Evolutionary conservation across 164 flowering plant species (phyloP).

Genomic region (Dillenia suffruticosa): DNA sequence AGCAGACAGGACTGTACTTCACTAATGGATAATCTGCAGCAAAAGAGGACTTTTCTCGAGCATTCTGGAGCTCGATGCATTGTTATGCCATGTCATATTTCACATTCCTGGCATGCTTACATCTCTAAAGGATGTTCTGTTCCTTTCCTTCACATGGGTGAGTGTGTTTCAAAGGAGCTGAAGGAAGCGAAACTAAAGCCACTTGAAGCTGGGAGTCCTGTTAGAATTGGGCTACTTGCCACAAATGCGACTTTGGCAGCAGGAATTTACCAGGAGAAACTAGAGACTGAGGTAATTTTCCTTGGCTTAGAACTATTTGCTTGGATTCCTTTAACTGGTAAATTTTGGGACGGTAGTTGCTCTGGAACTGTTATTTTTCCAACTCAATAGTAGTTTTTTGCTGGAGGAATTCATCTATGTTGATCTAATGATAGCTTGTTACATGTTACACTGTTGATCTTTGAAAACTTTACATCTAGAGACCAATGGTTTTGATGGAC

Average conservation of each 20-base stretch:
- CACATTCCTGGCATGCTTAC: constrained; percentile 59
- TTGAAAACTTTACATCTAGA: too few relatives aligned
- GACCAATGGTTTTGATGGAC: too few relatives aligned
- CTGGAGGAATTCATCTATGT: too few relatives aligned
- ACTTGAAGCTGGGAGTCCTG: constrained; percentile 62
- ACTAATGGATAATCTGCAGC: constrained; percentile 46
- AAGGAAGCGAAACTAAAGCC: constrained; percentile 69
- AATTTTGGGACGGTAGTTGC: too few relatives aligned
- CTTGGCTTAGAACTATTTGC: neutral
- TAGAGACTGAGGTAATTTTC: constrained; percentile 53
- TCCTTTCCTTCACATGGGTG: constrained; percentile 63
- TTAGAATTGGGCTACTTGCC: constrained; percentile 62
- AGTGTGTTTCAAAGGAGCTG: constrained; percentile 74
- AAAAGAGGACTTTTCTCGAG: constrained; percentile 59
- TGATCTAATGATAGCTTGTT: too few relatives aligned
- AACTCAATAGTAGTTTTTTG: too few relatives aligned
- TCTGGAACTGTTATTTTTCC: too few relatives aligned
- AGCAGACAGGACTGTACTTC: constrained; percentile 17
- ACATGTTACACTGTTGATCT: too few relatives aligned
- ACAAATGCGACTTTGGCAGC: constrained; percentile 42
- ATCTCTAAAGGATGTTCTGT: constrained; percentile 56
- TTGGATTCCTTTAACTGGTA: too few relatives aligned
- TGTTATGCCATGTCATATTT: constrained; percentile 77
- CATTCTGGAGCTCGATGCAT: constrained; percentile 69
- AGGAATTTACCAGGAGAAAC: constrained; percentile 67